These are phyloP conservation scores for Aspergillus pseudonomiae DNA, from an alignment of 2,329 filamentous ascomycete species.

Conservation along the genomic window DNA sequence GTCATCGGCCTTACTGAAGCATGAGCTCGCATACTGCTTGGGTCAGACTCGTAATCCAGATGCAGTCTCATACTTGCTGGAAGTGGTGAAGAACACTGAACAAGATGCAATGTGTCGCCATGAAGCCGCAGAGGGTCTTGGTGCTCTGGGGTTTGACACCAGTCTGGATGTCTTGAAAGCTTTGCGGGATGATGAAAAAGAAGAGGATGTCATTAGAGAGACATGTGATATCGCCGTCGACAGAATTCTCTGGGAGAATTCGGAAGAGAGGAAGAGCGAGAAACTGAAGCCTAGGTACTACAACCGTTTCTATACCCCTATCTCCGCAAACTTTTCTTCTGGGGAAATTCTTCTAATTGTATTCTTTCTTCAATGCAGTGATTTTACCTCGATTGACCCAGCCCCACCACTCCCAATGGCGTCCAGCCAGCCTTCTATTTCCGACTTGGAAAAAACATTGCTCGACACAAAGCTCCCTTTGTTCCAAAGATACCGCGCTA, in stretches of 20 bases:
- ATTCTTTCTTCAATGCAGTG: conserved; percentile 58
- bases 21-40: conserved; percentile 95
- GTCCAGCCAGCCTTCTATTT: conserved; percentile 64
- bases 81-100: conserved; percentile 73
- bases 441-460: conserved; percentile 73
- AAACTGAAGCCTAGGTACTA: conserved; percentile 76
- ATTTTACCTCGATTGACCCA: conserved; percentile 94
- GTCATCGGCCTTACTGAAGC: conserved; percentile 87
- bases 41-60: conserved; percentile 82
- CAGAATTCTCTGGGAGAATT: conserved; percentile 90
- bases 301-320: background rate
- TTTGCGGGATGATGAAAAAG: conserved; percentile 73
- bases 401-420: conserved; percentile 81
- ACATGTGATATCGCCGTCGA: conserved; percentile 97
- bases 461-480: conserved; percentile 79
- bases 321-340: conserved; percentile 11
- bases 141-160: conserved; percentile 75
- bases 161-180: conserved; percentile 74
- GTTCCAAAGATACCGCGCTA: conserved; percentile 92
- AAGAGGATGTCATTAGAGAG: conserved; percentile 82
- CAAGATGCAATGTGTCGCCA: conserved; percentile 96
- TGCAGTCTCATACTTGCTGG: conserved; percentile 71
- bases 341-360: conserved; percentile 20
- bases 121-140: conserved; percentile 93
- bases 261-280: conserved; percentile 70